phyloP scores from a whole-genome alignment of 306 rosid species.

The Glycine latifolia region DNA sequence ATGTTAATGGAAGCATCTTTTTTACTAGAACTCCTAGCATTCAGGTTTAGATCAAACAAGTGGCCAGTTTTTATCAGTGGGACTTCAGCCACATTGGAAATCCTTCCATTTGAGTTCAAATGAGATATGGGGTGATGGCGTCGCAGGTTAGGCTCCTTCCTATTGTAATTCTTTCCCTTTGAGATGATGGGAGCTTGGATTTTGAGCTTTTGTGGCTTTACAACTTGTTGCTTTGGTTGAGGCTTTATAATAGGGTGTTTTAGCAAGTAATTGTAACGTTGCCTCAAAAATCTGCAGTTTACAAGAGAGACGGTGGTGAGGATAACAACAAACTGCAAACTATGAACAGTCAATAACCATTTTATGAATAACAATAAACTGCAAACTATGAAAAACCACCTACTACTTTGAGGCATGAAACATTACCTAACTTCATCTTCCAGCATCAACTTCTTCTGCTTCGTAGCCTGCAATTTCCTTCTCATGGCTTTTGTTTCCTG shows the following conservation, averaged over 20 bases:
- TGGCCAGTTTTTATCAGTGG: slow-evolving; percentile 53
- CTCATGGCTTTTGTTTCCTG: slow-evolving; percentile 79
- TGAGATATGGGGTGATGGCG: slow-evolving; percentile 42
- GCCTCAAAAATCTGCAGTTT: slow-evolving; percentile 76
- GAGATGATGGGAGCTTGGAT: slow-evolving; percentile 46
- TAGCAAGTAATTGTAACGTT: slow-evolving; percentile 65
- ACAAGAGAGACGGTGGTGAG: slow-evolving; percentile 16
- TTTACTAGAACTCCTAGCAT: slow-evolving; percentile 55
- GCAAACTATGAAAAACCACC: slow-evolving; percentile 2
- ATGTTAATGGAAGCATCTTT: slow-evolving; percentile 57
- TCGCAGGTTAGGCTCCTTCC: slow-evolving; percentile 57
- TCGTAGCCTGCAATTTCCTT: slow-evolving; percentile 64
- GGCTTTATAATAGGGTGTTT: slow-evolving; percentile 56
- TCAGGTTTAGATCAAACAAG: slow-evolving; percentile 71
- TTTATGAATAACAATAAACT: background rate
- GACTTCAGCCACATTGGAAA: slow-evolving; percentile 49
- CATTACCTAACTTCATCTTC: slow-evolving; percentile 84
- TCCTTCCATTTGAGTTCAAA: slow-evolving; percentile 63
- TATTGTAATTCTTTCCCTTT: slow-evolving; percentile 62
- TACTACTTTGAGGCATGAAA: background rate
- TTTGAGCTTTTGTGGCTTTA: slow-evolving; percentile 53
- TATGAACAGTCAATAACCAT: background rate
- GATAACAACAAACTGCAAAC: slow-evolving; percentile 15
- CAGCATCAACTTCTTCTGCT: slow-evolving; percentile 68
- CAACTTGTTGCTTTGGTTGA: slow-evolving; percentile 54